Percentiles rank a stretch among this genome's conserved stretches.
Evolutionary conservation across 2,329 filamentous ascomycete species (phyloP).

Genomic region (Botrytis deweyae): DNA sequence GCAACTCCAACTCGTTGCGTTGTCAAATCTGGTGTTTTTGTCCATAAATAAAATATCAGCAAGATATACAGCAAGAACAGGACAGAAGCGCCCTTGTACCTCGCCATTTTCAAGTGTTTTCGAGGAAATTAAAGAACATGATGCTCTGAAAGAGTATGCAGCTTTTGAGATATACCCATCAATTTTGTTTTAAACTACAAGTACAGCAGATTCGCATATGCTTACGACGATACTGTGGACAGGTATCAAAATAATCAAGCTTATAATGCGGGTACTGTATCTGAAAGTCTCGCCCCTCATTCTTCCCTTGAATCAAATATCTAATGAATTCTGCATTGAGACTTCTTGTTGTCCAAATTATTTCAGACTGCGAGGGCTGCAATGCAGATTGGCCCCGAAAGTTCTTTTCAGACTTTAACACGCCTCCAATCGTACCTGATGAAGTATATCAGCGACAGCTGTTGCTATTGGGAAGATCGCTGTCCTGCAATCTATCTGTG

Average conservation of each 20-base stretch:
- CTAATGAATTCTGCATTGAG: background rate
- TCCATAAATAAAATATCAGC: slow-evolving; percentile 8
- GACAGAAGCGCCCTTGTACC: background rate
- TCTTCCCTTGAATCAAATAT: background rate
- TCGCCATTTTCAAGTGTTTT: background rate
- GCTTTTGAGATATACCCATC: background rate
- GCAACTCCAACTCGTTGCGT: background rate
- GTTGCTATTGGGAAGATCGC: background rate
- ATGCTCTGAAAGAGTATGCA: background rate
- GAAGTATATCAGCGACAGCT: background rate
- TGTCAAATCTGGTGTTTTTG: background rate
- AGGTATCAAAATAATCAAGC: background rate
- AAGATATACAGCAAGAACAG: background rate
- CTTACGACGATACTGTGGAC: background rate
- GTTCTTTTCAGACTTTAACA: background rate
- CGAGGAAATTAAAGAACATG: background rate
- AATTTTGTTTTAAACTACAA: background rate
- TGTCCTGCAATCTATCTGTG: background rate
- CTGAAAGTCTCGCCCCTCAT: background rate
- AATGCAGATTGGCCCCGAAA: background rate
- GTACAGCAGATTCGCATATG: background rate
- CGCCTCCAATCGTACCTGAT: background rate
- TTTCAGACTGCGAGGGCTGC: too few species aligned
- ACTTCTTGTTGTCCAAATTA: background rate
- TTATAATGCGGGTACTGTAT: slow-evolving; percentile 2